A percentile compares a stretch with the other conserved stretches of the same genome.
phyloP scores from a whole-genome alignment of 495 filamentous ascomycete genomes.

The Usnea hakonensis region DNA sequence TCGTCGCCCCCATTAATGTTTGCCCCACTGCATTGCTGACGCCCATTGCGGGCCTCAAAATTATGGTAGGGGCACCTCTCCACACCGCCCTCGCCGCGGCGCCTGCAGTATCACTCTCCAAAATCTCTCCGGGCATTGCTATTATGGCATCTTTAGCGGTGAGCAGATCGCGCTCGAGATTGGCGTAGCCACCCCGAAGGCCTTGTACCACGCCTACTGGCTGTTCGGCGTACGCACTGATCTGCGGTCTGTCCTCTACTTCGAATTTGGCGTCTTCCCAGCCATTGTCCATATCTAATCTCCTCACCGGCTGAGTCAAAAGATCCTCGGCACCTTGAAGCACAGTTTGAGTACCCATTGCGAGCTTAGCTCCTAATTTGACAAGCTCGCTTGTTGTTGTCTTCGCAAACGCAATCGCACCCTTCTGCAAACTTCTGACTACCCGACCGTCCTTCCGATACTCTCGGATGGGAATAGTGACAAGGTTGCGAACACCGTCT shows the following conservation, averaged over 20 bases:
- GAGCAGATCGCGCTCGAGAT: conserved; percentile 78
- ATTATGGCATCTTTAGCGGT: conserved; percentile 83
- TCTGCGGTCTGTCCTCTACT: conserved; percentile 61
- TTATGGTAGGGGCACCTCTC: conserved; percentile 78
- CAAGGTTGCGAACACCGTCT: conserved; percentile 72
- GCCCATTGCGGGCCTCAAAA: conserved; percentile 84
- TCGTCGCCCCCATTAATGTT: conserved; percentile 87
- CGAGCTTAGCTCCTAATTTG: conserved; percentile 87
- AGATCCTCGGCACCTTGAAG: conserved; percentile 82
- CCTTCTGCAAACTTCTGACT: conserved; percentile 84
- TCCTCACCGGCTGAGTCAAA: conserved; percentile 43
- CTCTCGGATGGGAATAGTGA: conserved; percentile 83
- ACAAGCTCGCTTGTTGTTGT: conserved; percentile 88
- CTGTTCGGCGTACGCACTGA: conserved; percentile 88
- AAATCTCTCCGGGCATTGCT: conserved; percentile 84
- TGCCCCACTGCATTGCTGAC: conserved; percentile 84
- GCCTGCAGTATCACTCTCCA: conserved; percentile 76
- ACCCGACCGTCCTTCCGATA: conserved; percentile 92
- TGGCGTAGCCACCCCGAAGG: conserved; percentile 68
- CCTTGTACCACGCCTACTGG: conserved; percentile 82
- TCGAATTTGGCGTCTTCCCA: conserved; percentile 58
- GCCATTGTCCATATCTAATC: conserved; percentile 31
- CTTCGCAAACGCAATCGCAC: conserved; percentile 77
- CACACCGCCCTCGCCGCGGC: conserved; percentile 75
- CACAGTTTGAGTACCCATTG: conserved; percentile 86